Base-by-base conservation (phyloP, 2,329 filamentous ascomycete genomes). In the Exophiala sp. region DNA sequence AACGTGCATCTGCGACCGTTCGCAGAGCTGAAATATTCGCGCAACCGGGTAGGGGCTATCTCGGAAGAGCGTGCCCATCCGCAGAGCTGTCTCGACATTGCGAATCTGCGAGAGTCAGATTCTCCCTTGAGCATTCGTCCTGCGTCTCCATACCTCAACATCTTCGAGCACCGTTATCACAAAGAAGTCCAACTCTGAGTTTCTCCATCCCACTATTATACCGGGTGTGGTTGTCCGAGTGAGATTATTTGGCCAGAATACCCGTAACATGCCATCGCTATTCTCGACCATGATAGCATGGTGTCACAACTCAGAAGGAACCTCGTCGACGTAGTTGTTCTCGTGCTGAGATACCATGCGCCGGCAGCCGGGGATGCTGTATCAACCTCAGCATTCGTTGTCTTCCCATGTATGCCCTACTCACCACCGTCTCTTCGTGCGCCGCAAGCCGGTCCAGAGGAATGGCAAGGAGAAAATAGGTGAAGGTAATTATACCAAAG, bases 171-270 rank as follows among this genome's bases (percentile, higher is more conserved):
- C 83, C 21, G 90, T 86, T 46, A 97, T 85, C 35, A 97, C 91
- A 65, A 97, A 88, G 43, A 97, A 78, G 72, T 99, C 94, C 48
- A 91, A 77, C 44, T 87, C 86, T 35, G 92, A 96, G 71, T 99
- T 99, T 66, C 88, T 85, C 90, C 92, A 99, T 66, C 94, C 94
- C 43, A 99, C 88, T 61, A 99, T 84, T 57, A 96, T 88, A 41
- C 92, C 94, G 39, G 89, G 83, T 53, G 82, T 78, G 63, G 84
- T 82, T 51, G 86, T 88, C 71, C 79, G 81, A 50, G 82, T 80
- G 66, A 89, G 84, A 74, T 95, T 91, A 67, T 88, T 88, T 66
- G 94, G 95, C 94, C 94, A 99, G 77, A 99, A 97, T 76, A 99
- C 86, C 78, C 94, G 90, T 86, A 97, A 90, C 78, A 97, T 79